phyloP scores from a whole-genome alignment of 108 stramenopile species.

The Skeletonema menzelii region DNA sequence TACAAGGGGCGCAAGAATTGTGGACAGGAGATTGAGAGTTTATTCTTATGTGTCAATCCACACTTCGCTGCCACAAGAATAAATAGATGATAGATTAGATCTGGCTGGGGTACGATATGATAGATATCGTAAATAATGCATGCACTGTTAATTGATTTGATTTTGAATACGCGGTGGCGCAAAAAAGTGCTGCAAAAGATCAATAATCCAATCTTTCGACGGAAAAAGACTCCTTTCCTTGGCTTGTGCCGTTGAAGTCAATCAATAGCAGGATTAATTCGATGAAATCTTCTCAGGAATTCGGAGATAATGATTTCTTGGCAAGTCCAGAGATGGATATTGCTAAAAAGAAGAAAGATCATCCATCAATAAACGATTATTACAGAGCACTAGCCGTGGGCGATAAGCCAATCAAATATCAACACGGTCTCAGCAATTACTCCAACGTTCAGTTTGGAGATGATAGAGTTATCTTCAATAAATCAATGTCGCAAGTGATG shows the following conservation, averaged over 20 bases:
- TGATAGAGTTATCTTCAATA: conserved; percentile 65
- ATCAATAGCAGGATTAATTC: neutral
- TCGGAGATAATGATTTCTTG: conserved; percentile 14
- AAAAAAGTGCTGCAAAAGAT: too few species aligned
- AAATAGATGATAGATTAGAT: neutral
- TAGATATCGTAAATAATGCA: too few species aligned
- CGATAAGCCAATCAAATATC: conserved; percentile 60
- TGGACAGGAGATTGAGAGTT: conserved; percentile 34
- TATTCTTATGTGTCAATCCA: conserved; percentile 23
- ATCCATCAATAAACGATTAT: conserved; percentile 61
- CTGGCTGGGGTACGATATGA: too few species aligned
- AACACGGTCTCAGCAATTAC: conserved; percentile 63
- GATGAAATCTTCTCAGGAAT: neutral
- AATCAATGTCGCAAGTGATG: conserved; percentile 57
- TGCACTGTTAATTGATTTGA: too few species aligned
- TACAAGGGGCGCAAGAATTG: conserved; percentile 41
- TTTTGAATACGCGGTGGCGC: neutral
- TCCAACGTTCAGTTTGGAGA: conserved; percentile 64
- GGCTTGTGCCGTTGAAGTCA: neutral
- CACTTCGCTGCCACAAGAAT: neutral
- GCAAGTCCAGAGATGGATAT: conserved; percentile 52
- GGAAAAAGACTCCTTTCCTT: too few species aligned
- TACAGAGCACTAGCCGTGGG: conserved; percentile 40
- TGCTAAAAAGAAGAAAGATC: conserved; percentile 46
- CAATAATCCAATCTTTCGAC: too few species aligned